Conservation (phyloP, 192 early-diverging fungal species). For the Thamnidium elegans region DNA sequence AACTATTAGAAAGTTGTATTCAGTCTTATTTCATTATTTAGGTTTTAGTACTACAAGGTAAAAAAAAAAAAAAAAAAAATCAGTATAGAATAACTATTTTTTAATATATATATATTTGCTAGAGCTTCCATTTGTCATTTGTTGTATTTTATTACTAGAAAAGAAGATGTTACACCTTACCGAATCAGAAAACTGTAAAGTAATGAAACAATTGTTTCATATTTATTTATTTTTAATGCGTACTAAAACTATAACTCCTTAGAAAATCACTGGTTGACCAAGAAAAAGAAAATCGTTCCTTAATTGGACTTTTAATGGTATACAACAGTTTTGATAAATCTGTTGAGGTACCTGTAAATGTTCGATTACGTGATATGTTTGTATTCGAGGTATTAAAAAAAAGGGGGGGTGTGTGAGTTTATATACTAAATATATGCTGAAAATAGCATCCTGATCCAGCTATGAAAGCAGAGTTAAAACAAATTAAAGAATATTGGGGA, state of each 20-base stretch:
- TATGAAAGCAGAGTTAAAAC: conserved; percentile 22
- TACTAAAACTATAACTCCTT: background rate
- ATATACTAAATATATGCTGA: no score
- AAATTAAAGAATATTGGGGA: conserved; percentile 41
- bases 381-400: no score
- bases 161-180: conserved; percentile 49
- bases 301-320: conserved; percentile 45
- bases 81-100: background rate
- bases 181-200: conserved; percentile 49
- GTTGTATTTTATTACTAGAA: conserved; percentile 47
- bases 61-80: background rate
- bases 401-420: no score
- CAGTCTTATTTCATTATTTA: conserved; percentile 52
- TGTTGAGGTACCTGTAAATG: conserved; percentile 36
- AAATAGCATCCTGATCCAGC: conserved; percentile 44
- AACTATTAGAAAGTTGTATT: conserved; percentile 43
- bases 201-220: no score
- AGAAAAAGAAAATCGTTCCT: conserved; percentile 38
- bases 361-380: conserved; percentile 17
- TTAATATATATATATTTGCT: no score
- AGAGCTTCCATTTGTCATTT: conserved; percentile 48
- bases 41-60: conserved; percentile 44
- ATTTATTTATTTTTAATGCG: no score
- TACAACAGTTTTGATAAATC: conserved; percentile 49
- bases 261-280: conserved; percentile 39